phyloP scores from a whole-genome alignment of 1,139 yeast species.

The Yamadazyma buinensis region DNA sequence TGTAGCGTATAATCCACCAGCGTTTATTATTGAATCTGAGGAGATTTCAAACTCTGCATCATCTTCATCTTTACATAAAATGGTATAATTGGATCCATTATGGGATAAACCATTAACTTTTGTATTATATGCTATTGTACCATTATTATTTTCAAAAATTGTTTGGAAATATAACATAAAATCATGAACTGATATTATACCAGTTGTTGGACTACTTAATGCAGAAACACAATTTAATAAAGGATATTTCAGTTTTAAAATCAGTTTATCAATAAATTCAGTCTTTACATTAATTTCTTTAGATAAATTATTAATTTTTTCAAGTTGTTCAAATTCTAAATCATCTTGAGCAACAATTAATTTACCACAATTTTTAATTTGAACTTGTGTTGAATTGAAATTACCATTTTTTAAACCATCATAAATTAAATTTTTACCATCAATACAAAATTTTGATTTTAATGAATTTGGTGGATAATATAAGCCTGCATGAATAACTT shows the following conservation, averaged over 20 bases:
- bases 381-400: conserved; percentile 38
- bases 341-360: conserved; percentile 85
- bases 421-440: conserved; percentile 70
- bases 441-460: conserved; percentile 66
- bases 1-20: conserved; percentile 79
- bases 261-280: conserved; percentile 43
- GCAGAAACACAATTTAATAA: conserved; percentile 60
- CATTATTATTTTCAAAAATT: conserved; percentile 50
- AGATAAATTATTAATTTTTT: conserved; percentile 48
- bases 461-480: conserved; percentile 71
- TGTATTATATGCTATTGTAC: conserved; percentile 64
- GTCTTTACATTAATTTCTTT: conserved; percentile 57
- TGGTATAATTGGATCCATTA: conserved; percentile 21
- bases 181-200: conserved; percentile 80
- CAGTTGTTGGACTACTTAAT: conserved; percentile 78
- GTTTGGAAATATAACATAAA: conserved; percentile 58
- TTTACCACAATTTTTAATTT: conserved; percentile 67
- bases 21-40: conserved; percentile 60
- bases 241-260: conserved; percentile 55
- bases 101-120: conserved; percentile 45
- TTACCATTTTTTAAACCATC: conserved; percentile 37
- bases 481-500: conserved; percentile 88
- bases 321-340: conserved; percentile 55
- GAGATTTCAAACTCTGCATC: conserved; percentile 31
- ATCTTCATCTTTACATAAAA: conserved; percentile 27